Conservation (phyloP, 2,329 filamentous ascomycete genomes). For the Monosporascus ibericus region DNA sequence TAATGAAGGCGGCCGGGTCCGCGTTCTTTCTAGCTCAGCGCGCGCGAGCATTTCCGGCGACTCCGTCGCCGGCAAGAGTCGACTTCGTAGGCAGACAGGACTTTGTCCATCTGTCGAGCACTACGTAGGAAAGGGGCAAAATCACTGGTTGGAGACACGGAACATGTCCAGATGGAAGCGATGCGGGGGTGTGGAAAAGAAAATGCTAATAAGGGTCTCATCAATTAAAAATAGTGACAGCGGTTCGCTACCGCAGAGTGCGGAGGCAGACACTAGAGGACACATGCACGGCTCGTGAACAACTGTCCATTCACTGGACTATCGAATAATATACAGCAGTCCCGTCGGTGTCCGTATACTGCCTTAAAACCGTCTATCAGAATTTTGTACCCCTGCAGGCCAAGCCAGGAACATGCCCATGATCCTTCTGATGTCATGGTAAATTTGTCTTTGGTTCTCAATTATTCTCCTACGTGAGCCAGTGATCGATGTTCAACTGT, state of each 20-base stretch:
- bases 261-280: not conserved
- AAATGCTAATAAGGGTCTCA: not conserved
- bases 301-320: conserved; percentile 23
- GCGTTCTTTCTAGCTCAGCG: too few relatives aligned
- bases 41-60: too few relatives aligned
- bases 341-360: conserved; percentile 16
- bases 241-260: not conserved
- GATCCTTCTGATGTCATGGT: conserved; percentile 8
- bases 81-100: too few relatives aligned
- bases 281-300: conserved; percentile 10
- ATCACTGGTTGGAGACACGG: too few relatives aligned
- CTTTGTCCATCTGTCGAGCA: too few relatives aligned
- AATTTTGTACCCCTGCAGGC: conserved; percentile 15
- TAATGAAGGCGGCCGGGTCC: too few relatives aligned
- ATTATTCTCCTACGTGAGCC: conserved; percentile 22
- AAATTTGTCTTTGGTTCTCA: conserved; percentile 12
- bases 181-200: too few relatives aligned
- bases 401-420: conserved; percentile 16
- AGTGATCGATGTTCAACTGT: conserved; percentile 10
- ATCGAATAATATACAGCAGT: conserved; percentile 30
- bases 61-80: too few relatives aligned
- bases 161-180: too few relatives aligned
- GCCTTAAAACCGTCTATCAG: conserved; percentile 18
- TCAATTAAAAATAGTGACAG: not conserved
- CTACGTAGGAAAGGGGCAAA: too few relatives aligned